A percentile compares a stretch with the other conserved stretches of the same genome.
These are phyloP conservation scores for Paecilomyces niveus DNA, from an alignment of 2,329 filamentous ascomycete species.

Conservation along the genomic window DNA sequence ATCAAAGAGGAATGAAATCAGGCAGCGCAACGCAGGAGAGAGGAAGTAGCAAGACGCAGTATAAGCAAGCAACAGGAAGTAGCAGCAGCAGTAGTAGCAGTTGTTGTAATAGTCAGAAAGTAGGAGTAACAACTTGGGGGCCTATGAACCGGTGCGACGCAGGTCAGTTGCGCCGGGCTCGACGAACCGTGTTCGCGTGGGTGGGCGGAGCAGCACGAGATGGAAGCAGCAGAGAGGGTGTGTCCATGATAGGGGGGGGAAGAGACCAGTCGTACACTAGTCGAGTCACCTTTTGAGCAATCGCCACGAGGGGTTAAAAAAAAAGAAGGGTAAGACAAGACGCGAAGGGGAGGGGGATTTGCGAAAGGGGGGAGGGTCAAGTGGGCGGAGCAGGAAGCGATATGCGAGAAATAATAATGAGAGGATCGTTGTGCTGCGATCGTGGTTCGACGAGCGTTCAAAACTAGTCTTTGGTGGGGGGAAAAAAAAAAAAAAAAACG, in stretches of 20 bases:
- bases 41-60: background rate
- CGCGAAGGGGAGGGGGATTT: background rate
- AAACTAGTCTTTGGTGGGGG: background rate
- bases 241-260: background rate
- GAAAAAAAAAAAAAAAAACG: background rate
- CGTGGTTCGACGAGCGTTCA: background rate
- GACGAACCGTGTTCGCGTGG: background rate
- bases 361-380: background rate
- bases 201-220: background rate
- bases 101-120: background rate
- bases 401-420: background rate
- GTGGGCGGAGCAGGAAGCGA: background rate
- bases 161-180: background rate
- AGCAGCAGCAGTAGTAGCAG: background rate
- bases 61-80: background rate
- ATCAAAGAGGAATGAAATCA: background rate
- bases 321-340: background rate
- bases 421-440: background rate
- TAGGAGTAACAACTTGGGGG: background rate
- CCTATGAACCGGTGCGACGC: background rate
- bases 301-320: background rate
- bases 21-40: background rate
- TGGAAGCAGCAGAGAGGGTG: background rate
- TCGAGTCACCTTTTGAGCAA: background rate
- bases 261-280: too few relatives aligned